Evolutionary conservation across 2,329 filamentous ascomycete genomes (phyloP).

Genomic region (Rhynchosporium graminicola): DNA sequence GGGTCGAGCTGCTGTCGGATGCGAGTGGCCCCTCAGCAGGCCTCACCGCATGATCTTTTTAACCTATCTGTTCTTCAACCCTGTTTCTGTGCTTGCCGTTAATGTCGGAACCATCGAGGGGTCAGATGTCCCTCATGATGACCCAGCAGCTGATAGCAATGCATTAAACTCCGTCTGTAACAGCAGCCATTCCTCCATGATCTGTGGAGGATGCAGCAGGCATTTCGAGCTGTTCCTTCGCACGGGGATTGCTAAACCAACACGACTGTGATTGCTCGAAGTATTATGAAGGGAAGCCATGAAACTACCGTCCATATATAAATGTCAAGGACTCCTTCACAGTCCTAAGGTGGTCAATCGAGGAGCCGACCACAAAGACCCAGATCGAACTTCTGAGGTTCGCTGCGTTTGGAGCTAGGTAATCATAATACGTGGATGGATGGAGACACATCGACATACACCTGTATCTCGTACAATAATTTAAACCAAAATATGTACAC

Average conservation of each 20-base stretch:
- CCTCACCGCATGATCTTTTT: background rate
- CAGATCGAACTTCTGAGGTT: too few species aligned
- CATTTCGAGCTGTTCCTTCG: background rate
- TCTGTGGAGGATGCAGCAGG: background rate
- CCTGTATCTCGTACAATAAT: too few species aligned
- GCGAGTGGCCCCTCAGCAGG: background rate
- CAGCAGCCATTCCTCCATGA: background rate
- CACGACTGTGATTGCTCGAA: background rate
- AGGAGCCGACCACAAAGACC: too few species aligned
- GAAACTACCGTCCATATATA: background rate
- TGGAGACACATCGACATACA: too few species aligned
- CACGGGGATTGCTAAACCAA: background rate
- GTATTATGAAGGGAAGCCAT: background rate
- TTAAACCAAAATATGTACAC: too few species aligned
- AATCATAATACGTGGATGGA: too few species aligned
- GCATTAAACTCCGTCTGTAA: background rate
- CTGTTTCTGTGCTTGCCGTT: background rate
- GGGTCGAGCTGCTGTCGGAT: background rate
- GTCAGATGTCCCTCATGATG: slow-evolving; percentile 1
- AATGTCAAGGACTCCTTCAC: too few species aligned
- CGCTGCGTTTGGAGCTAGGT: too few species aligned
- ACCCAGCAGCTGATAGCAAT: background rate
- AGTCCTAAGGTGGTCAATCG: too few species aligned
- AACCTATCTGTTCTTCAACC: background rate
- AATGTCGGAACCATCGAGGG: background rate